Evolutionary conservation across 1,284 basidiomycete genomes (phyloP), one percentile per base, ranked within the genome.

Genomic region (Peniophora sp.): DNA sequence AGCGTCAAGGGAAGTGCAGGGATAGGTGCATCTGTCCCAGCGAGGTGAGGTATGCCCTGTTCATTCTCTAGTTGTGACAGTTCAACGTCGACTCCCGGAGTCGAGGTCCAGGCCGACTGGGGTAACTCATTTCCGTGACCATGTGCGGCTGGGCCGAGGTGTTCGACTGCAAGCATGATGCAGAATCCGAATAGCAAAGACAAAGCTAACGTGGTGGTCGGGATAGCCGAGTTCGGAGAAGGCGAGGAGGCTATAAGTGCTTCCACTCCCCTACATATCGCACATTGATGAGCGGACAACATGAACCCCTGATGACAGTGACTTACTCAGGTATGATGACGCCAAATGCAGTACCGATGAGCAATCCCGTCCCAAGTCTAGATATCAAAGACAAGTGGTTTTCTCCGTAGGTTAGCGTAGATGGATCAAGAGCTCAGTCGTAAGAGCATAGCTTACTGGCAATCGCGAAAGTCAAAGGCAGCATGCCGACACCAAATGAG

Each of bases 271-370:
- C 84, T 87, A 58, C 6, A 20, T 53, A 51, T 19, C 3, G 43
- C 6, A 45, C n/a, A 20, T 8, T 41, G 8, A 20, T 41, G n/a
- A 41, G 19, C 38, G 38, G n/a, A n/a, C 34, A 10, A n/a, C n/a
- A 10, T n/a, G 34, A 36, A 23, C 22, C 34, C 36, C 27, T 20
- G n/a, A 16, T 25, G 53, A 32, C 43, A 49, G 45, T 25, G 41
- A 75, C 85, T 62, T 65, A 91, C 90, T 97, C 93, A 19, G 93
- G 93, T 51, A 97, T 87, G 61, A 97, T 91, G 25, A 97, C 83
- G 10, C 91, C 90, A 57, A 97, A 69, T 0, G 92, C 92, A 5
- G 92, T 88, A 14, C 93, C 93, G 22, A 96, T 76, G 22, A 97
- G 75, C 17, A 97, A 69, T n/a, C 93, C 93, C 25, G 86, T 87